A percentile compares a stretch with the other conserved stretches of the same genome.
These are phyloP conservation scores for Aegilops longissima DNA, from an alignment of 176 grass and related monocot genomes.

Conservation along the genomic window DNA sequence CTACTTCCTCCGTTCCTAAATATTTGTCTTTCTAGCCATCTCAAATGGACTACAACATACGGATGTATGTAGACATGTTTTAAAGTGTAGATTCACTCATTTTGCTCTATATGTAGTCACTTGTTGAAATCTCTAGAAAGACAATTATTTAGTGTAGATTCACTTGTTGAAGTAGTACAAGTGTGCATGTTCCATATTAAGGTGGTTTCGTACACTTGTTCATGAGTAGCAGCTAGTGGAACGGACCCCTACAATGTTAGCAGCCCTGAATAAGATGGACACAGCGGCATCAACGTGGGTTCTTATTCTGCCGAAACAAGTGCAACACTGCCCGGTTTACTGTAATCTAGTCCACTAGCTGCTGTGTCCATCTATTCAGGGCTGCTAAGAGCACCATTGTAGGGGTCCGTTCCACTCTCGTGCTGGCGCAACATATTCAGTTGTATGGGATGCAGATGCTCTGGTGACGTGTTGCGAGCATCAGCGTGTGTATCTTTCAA, in stretches of 20 bases:
- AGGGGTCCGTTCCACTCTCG: not conserved
- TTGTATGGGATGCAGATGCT: not conserved
- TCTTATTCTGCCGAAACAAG: not conserved
- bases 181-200: not conserved
- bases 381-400: not conserved
- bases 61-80: too few species aligned
- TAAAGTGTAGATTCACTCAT: too few species aligned
- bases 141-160: too few species aligned
- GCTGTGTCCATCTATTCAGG: not conserved
- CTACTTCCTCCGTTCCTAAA: not conserved
- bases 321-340: not conserved
- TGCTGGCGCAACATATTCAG: not conserved
- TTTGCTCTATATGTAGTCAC: too few species aligned
- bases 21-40: too few species aligned
- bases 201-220: not conserved
- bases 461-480: too few species aligned
- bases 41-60: too few species aligned
- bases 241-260: too few species aligned
- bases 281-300: conserved; percentile 16
- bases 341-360: not conserved
- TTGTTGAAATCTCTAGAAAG: too few species aligned
- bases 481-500: too few species aligned
- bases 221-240: not conserved
- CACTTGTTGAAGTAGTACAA: not conserved
- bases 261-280: too few species aligned